Base-by-base conservation (phyloP, 1,284 basidiomycete species). In the Schizopora paradoxa region DNA sequence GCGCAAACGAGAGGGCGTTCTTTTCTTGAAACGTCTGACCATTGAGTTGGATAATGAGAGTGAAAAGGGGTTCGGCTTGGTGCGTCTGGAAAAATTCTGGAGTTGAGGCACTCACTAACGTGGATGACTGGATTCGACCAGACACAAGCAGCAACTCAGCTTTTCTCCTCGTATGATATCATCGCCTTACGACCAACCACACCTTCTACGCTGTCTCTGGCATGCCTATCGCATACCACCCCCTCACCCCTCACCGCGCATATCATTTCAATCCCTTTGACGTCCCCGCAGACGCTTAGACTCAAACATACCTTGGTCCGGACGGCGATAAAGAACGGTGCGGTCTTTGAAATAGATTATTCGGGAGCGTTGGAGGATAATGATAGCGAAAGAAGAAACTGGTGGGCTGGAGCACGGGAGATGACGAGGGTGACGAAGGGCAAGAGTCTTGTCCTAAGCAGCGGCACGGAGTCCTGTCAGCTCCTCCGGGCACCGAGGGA, bases 221-320 rank as follows among this genome's bases (percentile, higher is more conserved):
- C 89, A 3, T 91, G 90, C 53, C 72, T 92, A 8, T 86, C 86
- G 0, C 82, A 91, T 54, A 83, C 79, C n/a, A 71, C 76, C 23
- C 86, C 91, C 6, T 89, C 87, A 0, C 74, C 80, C 0, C 68
- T 86, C 34, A 88, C 88, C 5, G 77, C 88, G 0, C 89, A 92
- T 58, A 79, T 94, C 45, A 88, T 94, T 47, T 73, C 83, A 0
- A 67, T 93, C 19, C 90, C 91, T 11, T 72, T 92, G n/a, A 83
- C 84, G 0, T 69, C 80, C 0, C 82, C 88, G 0, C 79, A 88
- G 2, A 83, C 88, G 0, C 92, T 86, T 61, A 74, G 84, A 55
- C 70, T 93, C 53, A 90, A 88, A 57, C 84, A 90, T 52, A 90
- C 87, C 0, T 73, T 90, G 35, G 75, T 93, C 28, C 77, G 86